Evolutionary conservation across 2,329 filamentous ascomycete species (phyloP).

Genomic region (Ascochyta clinopodiicola): DNA sequence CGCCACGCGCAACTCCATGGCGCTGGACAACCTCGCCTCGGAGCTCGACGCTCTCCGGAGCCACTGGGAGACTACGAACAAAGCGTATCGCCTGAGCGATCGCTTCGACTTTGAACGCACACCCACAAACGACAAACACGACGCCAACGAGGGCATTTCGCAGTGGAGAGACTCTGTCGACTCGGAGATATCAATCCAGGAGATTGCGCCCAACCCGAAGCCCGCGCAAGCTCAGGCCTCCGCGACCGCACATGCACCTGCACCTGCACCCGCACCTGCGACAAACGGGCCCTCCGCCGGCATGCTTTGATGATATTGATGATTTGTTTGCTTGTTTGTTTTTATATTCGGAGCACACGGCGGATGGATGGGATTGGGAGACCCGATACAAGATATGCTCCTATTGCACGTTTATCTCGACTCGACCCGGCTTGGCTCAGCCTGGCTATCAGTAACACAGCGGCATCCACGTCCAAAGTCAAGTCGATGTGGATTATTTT

Average conservation of each 20-base stretch:
- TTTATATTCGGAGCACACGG: slow-evolving; percentile 1
- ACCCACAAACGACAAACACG: slow-evolving; percentile 45
- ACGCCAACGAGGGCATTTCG: slow-evolving; percentile 41
- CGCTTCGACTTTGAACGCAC: slow-evolving; percentile 82
- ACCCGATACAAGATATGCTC: slow-evolving; percentile 6
- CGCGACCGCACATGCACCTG: background rate
- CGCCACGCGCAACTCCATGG: slow-evolving; percentile 65
- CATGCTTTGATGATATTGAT: slow-evolving; percentile 17
- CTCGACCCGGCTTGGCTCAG: no score
- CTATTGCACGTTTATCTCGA: background rate
- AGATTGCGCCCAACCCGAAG: slow-evolving; percentile 13
- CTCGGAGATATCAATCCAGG: slow-evolving; percentile 7
- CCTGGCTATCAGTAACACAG: no score
- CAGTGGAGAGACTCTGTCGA: slow-evolving; percentile 41
- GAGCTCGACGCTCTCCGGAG: slow-evolving; percentile 89
- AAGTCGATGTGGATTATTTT: background rate
- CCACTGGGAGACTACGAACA: slow-evolving; percentile 96
- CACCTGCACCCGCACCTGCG: background rate
- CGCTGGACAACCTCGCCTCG: slow-evolving; percentile 87
- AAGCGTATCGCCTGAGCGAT: slow-evolving; percentile 89
- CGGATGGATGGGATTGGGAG: background rate
- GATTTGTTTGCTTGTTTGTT: background rate
- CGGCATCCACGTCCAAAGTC: no score
- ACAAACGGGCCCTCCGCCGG: slow-evolving; percentile 8
- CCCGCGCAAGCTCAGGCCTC: slow-evolving; percentile 2